These are phyloP conservation scores for Entophlyctis helioformis DNA, from an alignment of 192 early-diverging fungal species.

Conservation along the genomic window DNA sequence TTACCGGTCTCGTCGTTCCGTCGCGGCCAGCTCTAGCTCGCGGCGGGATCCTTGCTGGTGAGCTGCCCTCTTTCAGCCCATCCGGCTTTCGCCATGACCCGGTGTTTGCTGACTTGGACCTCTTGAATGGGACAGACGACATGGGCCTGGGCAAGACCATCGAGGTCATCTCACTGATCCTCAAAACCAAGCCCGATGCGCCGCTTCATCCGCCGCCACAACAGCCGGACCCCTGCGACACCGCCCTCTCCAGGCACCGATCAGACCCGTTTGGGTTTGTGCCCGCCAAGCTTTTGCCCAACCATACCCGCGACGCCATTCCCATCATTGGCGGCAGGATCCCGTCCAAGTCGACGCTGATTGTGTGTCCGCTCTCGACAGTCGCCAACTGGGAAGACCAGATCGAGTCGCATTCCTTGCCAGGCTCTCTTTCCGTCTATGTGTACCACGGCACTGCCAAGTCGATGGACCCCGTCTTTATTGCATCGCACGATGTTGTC, in stretches of 20 bases:
- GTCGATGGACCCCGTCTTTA: conserved; percentile 19
- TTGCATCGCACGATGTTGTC: conserved; percentile 51
- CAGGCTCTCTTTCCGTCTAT: conserved; percentile 25
- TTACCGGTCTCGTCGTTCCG: background rate
- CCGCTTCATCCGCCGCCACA: background rate
- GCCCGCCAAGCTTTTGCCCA: background rate
- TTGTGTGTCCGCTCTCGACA: conserved; percentile 59
- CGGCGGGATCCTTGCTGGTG: conserved; percentile 50
- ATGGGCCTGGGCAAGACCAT: conserved; percentile 45
- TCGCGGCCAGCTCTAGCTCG: conserved; percentile 31
- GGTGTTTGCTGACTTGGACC: too few species aligned
- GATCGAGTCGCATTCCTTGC: conserved; percentile 30
- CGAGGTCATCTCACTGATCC: conserved; percentile 31
- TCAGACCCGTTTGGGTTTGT: conserved; percentile 11
- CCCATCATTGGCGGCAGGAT: conserved; percentile 1
- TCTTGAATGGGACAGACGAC: conserved; percentile 22
- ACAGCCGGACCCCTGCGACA: conserved; percentile 1
- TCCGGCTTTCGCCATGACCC: background rate
- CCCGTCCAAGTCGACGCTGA: conserved; percentile 40
- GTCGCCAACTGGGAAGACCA: conserved; percentile 69
- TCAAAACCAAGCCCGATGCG: conserved; percentile 5
- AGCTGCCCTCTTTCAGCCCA: background rate
- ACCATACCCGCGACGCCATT: background rate
- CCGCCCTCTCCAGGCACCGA: background rate
- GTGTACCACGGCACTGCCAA: conserved; percentile 54